Evolutionary conservation across 805 yeast genomes (phyloP), one percentile per base, ranked within the genome.

Genomic region (Ogataea allantospora): DNA sequence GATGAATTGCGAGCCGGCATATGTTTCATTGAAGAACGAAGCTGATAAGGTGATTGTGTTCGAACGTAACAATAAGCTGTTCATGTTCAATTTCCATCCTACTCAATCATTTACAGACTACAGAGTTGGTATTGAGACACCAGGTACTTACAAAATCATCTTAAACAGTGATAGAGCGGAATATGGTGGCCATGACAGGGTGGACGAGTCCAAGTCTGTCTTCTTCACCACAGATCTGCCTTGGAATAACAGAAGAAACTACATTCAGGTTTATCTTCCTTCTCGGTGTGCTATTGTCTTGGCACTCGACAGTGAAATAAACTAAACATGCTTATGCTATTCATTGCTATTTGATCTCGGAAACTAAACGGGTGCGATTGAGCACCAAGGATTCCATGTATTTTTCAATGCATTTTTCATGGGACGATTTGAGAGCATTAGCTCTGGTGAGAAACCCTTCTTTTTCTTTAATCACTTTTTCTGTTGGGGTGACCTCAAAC

Each of bases 81-180:
- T 91, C 54, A 70, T 89, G 20, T 88, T 89, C 71, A 91, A 93
- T 63, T 87, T 93, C 72, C 87, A 91, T 62, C 95, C 95, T 21
- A 74, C 83, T 0, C 67, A 86, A 39, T 84, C 95, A 2, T 91
- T 70, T 62, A 69, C 86, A 2, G 96, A 88, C 63, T 91, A 89
- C 66, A 77, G 95, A 57, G 71, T 91, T 32, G 98, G 99, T n/a
- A 86, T 87, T 14, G 88, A 91, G 18, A 65, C 53, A 9, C 70
- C 91, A 0, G 99, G 98, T 6, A 68, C 67, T 33, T 91, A 91
- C 60, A 73, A 70, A 48, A 70, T 89, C 34, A 80, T 86, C 19
- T 67, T 93, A 53, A 83, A 84, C 55, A 70, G 89, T 3, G 99
- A 91, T 55, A 71, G 71, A 35, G 62, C 57, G 11, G 70, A 74